Base-by-base conservation (phyloP, 257 asterid genomes). In the Sherardia arvensis region DNA sequence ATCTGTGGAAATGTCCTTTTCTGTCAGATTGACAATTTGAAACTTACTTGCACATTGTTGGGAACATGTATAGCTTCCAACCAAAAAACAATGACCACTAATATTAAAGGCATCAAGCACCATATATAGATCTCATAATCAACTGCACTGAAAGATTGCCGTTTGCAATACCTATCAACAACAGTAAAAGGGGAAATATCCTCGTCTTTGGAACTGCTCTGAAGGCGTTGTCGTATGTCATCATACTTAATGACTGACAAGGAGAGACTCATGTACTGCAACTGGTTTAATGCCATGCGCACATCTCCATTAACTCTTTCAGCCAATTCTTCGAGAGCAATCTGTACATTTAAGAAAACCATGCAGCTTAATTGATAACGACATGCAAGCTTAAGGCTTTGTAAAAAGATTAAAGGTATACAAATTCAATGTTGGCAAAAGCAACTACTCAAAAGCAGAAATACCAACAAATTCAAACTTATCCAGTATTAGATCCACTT, bases 131-230 rank as follows among this genome's bases (percentile, higher is more conserved):
- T 62, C 64, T n/a, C 53, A 56, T 64, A 58, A 66, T 67, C 67
- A 45, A 38, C 34, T 15, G 51, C 51, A 14, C 51, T 43, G 8
- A 43, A 43, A 20, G 17, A 9, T 10, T 38, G 47, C 17, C 47
- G 18, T 11, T 9, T 11, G 47, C 17, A 94, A 53, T 86, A 93
- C 99, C 85, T 87, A 64, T 93, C 99, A 67, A 93, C 97, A 65
- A 97, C 99, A 17, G 91, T 81, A 76, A 93, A 93, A 6, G 99
- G 99, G 66, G 99, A 93, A 56, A 93, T 93, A 65, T 90, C 97
- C 81, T 93, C 99, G 80, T 93, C 99, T 80, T 93, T 93, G 30
- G 95, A 82, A 77, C 87, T 93, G 81, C 75, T 84, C 75, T 85
- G 96, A 66, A 93, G 97, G 56, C 96, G 94, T 54, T 80, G 81